These are phyloP conservation scores for Sporothrix humicola DNA, from an alignment of 2,329 filamentous ascomycete species.

Conservation along the genomic window DNA sequence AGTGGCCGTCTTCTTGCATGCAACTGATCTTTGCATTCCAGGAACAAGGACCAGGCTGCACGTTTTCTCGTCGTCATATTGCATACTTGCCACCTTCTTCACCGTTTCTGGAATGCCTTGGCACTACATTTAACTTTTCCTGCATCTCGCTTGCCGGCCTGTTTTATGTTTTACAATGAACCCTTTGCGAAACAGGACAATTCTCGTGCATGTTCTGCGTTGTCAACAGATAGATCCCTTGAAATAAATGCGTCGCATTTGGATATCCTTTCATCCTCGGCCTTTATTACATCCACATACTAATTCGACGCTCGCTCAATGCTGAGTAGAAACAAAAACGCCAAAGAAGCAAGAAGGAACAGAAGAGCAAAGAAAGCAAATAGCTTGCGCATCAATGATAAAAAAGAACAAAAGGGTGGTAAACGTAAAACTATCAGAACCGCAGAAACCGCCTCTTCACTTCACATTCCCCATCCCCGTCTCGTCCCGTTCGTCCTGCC, in stretches of 20 bases:
- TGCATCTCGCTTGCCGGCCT: not conserved
- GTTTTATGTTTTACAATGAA: not conserved
- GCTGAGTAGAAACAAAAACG: constrained; percentile 18
- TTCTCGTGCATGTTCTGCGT: too few relatives aligned
- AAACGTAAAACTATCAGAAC: constrained; percentile 20
- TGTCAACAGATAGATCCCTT: not conserved
- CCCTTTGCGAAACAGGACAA: not conserved
- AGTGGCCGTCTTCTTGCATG: constrained; percentile 13
- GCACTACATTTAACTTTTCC: not conserved
- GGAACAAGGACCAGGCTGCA: constrained; percentile 1
- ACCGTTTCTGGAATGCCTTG: not conserved
- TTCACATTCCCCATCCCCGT: not conserved
- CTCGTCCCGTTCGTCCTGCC: not conserved
- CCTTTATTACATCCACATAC: not conserved
- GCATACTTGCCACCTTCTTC: not conserved
- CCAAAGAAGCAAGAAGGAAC: constrained; percentile 15
- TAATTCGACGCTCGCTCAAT: constrained; percentile 3
- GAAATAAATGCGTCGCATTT: not conserved
- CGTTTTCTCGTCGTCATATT: too few relatives aligned
- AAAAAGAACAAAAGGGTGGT: constrained; percentile 1
- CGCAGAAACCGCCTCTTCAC: not conserved
- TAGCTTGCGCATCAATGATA: not conserved
- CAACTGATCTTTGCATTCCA: not conserved
- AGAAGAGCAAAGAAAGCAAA: not conserved
- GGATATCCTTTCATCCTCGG: not conserved